A percentile compares a stretch with the other conserved stretches of the same genome.
phyloP scores from a whole-genome alignment of 306 rosid genomes.

The Acmispon strigosus region DNA sequence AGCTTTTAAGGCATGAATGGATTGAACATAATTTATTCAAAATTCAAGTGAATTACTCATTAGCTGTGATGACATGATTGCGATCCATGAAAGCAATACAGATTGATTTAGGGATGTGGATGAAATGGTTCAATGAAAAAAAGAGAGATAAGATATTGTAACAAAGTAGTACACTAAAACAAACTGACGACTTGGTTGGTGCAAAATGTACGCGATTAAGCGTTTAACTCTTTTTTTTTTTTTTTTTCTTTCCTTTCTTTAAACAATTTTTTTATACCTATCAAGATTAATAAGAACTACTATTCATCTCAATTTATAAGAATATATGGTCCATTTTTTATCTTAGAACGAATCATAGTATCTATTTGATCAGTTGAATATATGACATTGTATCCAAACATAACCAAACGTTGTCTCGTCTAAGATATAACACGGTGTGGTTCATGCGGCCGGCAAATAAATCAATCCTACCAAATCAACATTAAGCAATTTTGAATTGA shows the following conservation, averaged over 20 bases:
- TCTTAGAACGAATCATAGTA: too few relatives aligned
- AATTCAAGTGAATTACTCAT: background rate
- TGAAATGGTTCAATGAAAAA: conserved; percentile 19
- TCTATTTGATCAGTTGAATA: too few relatives aligned
- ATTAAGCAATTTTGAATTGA: background rate
- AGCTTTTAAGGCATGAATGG: background rate
- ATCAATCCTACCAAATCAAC: background rate
- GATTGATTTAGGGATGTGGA: background rate
- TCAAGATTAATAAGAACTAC: too few relatives aligned
- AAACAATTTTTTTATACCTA: too few relatives aligned
- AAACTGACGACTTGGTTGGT: background rate
- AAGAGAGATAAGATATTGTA: background rate
- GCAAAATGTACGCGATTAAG: conserved; percentile 2
- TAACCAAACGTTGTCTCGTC: too few relatives aligned
- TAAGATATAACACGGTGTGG: background rate
- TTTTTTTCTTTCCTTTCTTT: background rate
- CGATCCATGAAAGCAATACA: background rate
- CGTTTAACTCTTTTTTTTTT: background rate
- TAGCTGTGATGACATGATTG: background rate
- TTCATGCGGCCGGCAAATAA: conserved; percentile 24
- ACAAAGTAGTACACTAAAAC: background rate
- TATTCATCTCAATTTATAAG: too few relatives aligned
- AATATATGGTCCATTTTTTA: too few relatives aligned
- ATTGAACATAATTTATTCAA: background rate
- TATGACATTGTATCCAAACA: too few relatives aligned